Percentiles rank a stretch among this genome's conserved stretches.
Evolutionary conservation across 2,329 filamentous ascomycete species (phyloP).

Genomic region (Alternaria infectoria): DNA sequence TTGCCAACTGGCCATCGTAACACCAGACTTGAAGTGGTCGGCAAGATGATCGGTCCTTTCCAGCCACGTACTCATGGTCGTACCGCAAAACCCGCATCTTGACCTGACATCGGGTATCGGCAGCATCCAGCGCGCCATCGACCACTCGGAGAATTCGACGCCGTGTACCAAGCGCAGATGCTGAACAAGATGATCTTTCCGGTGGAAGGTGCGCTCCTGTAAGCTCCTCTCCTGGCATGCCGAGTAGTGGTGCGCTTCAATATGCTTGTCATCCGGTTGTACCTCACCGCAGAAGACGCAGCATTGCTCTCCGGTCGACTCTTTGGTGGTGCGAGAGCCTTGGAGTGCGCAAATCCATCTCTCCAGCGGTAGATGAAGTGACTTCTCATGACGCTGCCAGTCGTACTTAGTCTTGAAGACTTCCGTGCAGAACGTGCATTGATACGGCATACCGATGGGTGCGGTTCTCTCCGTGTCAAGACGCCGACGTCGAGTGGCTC

Average conservation of each 20-base stretch:
- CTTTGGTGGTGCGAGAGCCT: constrained; percentile 15
- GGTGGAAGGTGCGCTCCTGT: constrained; percentile 34
- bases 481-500: constrained; percentile 10
- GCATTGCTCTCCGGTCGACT: constrained; percentile 19
- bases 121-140: constrained; percentile 35
- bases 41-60: constrained; percentile 34
- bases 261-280: constrained; percentile 18
- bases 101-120: constrained; percentile 29
- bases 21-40: constrained; percentile 33
- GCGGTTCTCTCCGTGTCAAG: constrained; percentile 14
- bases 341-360: constrained; percentile 32
- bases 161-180: constrained; percentile 35
- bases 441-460: constrained; percentile 24
- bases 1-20: constrained; percentile 34
- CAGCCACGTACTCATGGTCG: constrained; percentile 26
- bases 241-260: constrained; percentile 28
- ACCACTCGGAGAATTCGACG: constrained; percentile 41
- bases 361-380: constrained; percentile 35
- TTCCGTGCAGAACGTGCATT: constrained; percentile 41
- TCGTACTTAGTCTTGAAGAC: constrained; percentile 40
- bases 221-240: constrained; percentile 28
- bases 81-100: constrained; percentile 33
- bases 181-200: constrained; percentile 39
- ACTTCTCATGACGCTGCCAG: constrained; percentile 40
- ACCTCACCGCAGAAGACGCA: constrained; percentile 29